Base-by-base conservation (phyloP, 306 rosid genomes). In the Lathyrus oleraceus region DNA sequence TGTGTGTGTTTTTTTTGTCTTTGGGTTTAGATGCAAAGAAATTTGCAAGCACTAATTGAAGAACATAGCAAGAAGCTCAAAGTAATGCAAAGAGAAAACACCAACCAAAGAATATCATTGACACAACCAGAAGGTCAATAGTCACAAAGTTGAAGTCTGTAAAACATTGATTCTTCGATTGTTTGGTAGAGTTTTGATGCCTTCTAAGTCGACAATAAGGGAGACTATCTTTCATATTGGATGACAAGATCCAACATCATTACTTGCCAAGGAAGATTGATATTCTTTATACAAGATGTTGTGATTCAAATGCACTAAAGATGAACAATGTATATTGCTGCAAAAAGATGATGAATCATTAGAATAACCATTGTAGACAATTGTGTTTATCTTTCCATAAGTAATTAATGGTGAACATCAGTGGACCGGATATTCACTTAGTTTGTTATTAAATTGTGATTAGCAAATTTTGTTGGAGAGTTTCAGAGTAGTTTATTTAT, bases 1-100 rank as follows among this genome's bases (percentile, higher is more conserved):
- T 44, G 9, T 51, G 12, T 19, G 23, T 58, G n/a, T 64, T 58
- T 58, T 11, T 65, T 59, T 80, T 65, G 5, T 42, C 1, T 56
- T 9, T 5, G 42, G 27, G 10, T 20, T 23, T 65, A 84, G 88
- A 68, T 78, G 68, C 88, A 84, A 62, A 66, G 27, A 67, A 49
- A 74, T 67, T 62, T 84, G 76, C 65, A 78, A 70, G 1, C 9
- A 57, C 61, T 77, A 16, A 81, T 84, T 61, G 61, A 81, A 71
- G 49, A 70, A 63, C 71, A 84, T 47, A 42, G 25, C 40, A 47
- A 78, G 77, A 82, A 78, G 67, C 69, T 81, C 12, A 78, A 43
- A 12, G 48, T 17, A 69, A 71, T 78, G 77, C 62, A 61, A 67
- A 74, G 54, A 42, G 70, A 20, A 61, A 54, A 69, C 32, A 45